Evolutionary conservation across 1,284 basidiomycete species (phyloP).

Genomic region (Somion occarium): DNA sequence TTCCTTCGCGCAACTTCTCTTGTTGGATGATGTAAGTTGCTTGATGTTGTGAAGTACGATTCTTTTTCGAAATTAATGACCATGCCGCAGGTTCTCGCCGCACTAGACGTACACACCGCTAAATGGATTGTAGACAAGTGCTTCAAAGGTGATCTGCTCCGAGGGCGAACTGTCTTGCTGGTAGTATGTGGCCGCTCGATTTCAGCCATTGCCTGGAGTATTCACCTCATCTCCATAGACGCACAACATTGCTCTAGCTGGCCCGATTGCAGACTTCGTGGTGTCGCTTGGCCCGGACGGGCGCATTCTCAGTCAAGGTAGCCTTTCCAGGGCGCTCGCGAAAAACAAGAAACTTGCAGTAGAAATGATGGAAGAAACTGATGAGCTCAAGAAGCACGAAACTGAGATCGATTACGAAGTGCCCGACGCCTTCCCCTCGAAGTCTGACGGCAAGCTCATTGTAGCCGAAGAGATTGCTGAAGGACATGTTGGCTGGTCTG

Average conservation of each 20-base stretch:
- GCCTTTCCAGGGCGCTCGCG: slow-evolving; percentile 38
- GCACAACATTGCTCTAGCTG: slow-evolving; percentile 67
- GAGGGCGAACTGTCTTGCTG: slow-evolving; percentile 66
- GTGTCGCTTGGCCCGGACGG: slow-evolving; percentile 55
- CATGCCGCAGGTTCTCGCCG: slow-evolving; percentile 37
- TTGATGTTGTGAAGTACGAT: slow-evolving; percentile 20
- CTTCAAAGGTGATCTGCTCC: slow-evolving; percentile 63
- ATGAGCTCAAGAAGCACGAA: slow-evolving; percentile 35
- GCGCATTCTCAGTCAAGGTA: slow-evolving; percentile 43
- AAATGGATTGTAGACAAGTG: slow-evolving; percentile 76
- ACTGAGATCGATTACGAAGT: slow-evolving; percentile 30
- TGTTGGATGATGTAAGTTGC: slow-evolving; percentile 55
- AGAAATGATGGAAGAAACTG: slow-evolving; percentile 36
- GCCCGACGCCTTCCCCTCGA: slow-evolving; percentile 17
- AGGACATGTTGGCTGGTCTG: slow-evolving; percentile 48
- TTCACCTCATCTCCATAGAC: slow-evolving; percentile 36
- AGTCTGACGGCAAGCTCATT: slow-evolving; percentile 43
- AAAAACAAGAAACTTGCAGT: slow-evolving; percentile 34
- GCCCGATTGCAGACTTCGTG: slow-evolving; percentile 59
- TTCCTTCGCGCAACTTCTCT: slow-evolving; percentile 52
- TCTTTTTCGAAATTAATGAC: background rate
- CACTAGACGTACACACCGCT: slow-evolving; percentile 62
- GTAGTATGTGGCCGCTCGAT: slow-evolving; percentile 46
- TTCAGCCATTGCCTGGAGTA: background rate
- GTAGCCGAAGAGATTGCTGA: slow-evolving; percentile 56